Base-by-base conservation (phyloP, 2,329 filamentous ascomycete genomes). In the Scedosporium dehoogii region DNA sequence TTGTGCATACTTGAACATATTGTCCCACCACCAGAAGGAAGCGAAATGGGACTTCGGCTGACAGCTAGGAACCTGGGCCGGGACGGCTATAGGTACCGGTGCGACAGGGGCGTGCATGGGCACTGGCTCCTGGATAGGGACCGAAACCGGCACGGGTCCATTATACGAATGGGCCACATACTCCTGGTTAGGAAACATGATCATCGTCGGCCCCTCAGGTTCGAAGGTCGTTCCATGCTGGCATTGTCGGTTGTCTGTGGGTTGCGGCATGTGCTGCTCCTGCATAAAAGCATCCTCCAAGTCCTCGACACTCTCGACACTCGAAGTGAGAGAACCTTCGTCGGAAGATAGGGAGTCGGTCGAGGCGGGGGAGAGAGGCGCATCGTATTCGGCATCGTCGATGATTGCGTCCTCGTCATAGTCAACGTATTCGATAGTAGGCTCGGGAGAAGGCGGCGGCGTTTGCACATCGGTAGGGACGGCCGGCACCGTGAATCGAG, bases 401-500 rank as follows among this genome's bases (percentile, higher is more conserved):
- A 79, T 70, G 65, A 75, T 73, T 62, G 76, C 74, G 64, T 79
- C 72, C n/a, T 68, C 73, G 73, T 82, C 79, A 67, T 72, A 74
- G 66, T 73, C 70, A 78, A 80, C 77, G 76, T 80, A 81, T 71
- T 77, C 69, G 66, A 69, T 71, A 33, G 58, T 59, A 3, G 59
- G 59, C 66, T 77, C 75, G 46, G 79, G 77, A 46, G 78, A 78
- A 27, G 72, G 72, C 58, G 78, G 75, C 9, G 76, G 75, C 18
- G 75, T 73, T n/a, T 70, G 66, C 69, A 73, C 65, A 64, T 67
- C 51, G 62, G 69, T 63, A 66, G 66, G 44, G 67, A 63, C 55
- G 69, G 70, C 67, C 70, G 72, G 79, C 58, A 74, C 78, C 64
- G 88, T 96, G 73, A 97, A 91, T 66, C 81, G 79, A 38, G 87